These are phyloP conservation scores for Tetracladium setigerum DNA, from an alignment of 495 filamentous ascomycete genomes.

Conservation along the genomic window DNA sequence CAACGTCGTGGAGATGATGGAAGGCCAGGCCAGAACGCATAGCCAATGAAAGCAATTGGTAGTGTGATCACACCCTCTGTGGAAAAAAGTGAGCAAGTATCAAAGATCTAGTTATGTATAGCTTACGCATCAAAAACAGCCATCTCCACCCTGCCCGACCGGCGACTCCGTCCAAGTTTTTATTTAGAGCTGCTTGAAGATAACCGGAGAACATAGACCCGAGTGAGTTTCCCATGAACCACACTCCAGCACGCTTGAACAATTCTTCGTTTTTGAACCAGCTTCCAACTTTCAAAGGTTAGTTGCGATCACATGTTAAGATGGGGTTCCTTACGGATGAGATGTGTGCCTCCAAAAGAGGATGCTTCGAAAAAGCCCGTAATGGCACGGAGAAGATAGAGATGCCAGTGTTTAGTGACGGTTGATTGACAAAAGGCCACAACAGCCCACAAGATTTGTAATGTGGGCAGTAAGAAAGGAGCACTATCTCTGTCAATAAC, in stretches of 20 bases:
- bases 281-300: not conserved
- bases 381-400: conserved; percentile 58
- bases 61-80: conserved; percentile 34
- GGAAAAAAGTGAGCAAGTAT: no score
- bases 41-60: conserved; percentile 50
- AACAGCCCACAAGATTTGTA: no score
- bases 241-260: conserved; percentile 50
- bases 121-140: conserved; percentile 57
- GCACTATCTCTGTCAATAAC: no score
- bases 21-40: conserved; percentile 50
- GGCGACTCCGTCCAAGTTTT: conserved; percentile 34
- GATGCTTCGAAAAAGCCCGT: conserved; percentile 51
- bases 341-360: conserved; percentile 53
- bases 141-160: conserved; percentile 57
- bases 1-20: conserved; percentile 43
- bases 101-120: no score
- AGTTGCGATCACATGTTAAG: no score
- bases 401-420: no score
- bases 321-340: conserved; percentile 51
- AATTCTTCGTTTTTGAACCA: conserved; percentile 61
- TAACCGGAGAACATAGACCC: conserved; percentile 40
- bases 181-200: conserved; percentile 52
- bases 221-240: conserved; percentile 39
- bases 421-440: no score
- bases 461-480: no score